Conservation (phyloP, 2,329 filamentous ascomycete genomes). For the Tolypocladium amazonense region DNA sequence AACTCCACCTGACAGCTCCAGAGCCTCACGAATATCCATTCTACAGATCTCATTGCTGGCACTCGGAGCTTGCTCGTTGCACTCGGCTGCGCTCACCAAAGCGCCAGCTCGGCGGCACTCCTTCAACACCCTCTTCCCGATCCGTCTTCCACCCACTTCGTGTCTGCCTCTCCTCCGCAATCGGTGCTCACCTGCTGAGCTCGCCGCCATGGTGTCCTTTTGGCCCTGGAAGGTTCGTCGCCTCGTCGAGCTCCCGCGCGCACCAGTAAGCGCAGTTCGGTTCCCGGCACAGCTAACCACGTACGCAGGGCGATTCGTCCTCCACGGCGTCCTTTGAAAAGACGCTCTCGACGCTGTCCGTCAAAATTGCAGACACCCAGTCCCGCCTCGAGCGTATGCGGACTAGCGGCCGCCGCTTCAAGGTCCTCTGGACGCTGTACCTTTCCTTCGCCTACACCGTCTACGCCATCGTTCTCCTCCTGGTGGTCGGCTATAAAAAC, state of each 20-base stretch:
- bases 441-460: conserved; percentile 84
- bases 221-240: conserved; percentile 11
- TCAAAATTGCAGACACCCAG: conserved; percentile 69
- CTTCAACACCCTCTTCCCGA: not conserved
- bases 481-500: conserved; percentile 76
- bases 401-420: conserved; percentile 63
- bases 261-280: not conserved
- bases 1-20: not conserved
- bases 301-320: conserved; percentile 58
- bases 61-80: not conserved
- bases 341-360: conserved; percentile 68
- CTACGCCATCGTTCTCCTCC: conserved; percentile 66
- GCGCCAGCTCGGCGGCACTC: not conserved
- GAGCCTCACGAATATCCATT: not conserved
- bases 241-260: not conserved
- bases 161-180: not conserved
- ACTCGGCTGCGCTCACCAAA: not conserved
- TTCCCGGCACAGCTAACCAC: conserved; percentile 6
- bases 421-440: conserved; percentile 83
- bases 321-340: conserved; percentile 93
- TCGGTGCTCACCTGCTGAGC: not conserved
- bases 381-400: conserved; percentile 64
- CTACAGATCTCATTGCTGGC: not conserved
- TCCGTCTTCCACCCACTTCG: not conserved
- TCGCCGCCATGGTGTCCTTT: conserved; percentile 9